Percentiles rank a stretch among this genome's conserved stretches.
phyloP scores from a whole-genome alignment of 2,329 filamentous ascomycete genomes.

The Sporothrix luriei region DNA sequence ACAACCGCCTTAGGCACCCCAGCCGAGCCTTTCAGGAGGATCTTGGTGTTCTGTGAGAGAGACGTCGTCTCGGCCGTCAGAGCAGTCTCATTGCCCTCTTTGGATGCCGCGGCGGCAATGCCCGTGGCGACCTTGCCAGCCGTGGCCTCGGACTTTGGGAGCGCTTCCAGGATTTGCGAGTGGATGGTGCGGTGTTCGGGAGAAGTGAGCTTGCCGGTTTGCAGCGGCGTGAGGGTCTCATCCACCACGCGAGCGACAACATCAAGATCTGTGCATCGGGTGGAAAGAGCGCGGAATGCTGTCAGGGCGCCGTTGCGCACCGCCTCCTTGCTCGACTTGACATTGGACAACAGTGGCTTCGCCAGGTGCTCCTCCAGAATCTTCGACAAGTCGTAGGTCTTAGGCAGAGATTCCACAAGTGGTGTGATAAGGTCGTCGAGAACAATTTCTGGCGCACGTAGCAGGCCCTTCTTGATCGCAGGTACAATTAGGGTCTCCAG shows the following conservation, averaged over 20 bases:
- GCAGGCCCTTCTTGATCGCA: slow-evolving; percentile 81
- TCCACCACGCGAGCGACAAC: slow-evolving; percentile 69
- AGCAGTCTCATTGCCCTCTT: slow-evolving; percentile 87
- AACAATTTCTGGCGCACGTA: slow-evolving; percentile 88
- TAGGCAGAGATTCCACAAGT: slow-evolving; percentile 70
- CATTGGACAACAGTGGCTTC: slow-evolving; percentile 84
- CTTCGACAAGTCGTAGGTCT: slow-evolving; percentile 73
- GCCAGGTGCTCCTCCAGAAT: slow-evolving; percentile 71
- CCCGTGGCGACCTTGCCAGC: slow-evolving; percentile 68
- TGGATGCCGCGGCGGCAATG: slow-evolving; percentile 69
- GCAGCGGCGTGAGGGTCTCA: slow-evolving; percentile 78
- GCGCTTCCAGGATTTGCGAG: slow-evolving; percentile 72
- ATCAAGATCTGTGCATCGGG: slow-evolving; percentile 59
- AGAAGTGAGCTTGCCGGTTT: slow-evolving; percentile 78
- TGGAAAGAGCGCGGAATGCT: slow-evolving; percentile 72
- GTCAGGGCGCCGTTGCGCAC: slow-evolving; percentile 76
- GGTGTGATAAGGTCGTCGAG: slow-evolving; percentile 76
- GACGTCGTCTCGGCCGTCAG: slow-evolving; percentile 73
- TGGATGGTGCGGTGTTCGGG: slow-evolving; percentile 83
- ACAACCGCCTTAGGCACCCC: slow-evolving; percentile 67
- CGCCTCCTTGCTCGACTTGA: slow-evolving; percentile 81
- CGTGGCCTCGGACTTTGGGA: slow-evolving; percentile 62
- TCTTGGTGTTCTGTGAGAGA: slow-evolving; percentile 66
- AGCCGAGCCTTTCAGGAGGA: slow-evolving; percentile 62
- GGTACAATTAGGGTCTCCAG: slow-evolving; percentile 75